These are phyloP conservation scores for Myochromella boudieri DNA, from an alignment of 768 basidiomycete genomes.

Conservation along the genomic window DNA sequence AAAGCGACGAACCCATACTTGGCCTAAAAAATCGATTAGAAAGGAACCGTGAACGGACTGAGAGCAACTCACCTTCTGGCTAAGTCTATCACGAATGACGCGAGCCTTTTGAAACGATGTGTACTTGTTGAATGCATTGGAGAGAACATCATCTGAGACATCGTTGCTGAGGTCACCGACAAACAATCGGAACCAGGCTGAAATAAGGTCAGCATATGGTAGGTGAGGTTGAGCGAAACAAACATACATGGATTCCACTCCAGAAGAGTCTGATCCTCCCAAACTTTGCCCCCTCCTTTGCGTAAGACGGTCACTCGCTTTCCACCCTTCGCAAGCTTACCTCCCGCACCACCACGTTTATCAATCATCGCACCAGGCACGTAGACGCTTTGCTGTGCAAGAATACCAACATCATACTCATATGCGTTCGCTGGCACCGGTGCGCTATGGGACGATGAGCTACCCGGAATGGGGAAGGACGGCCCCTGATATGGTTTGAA, in stretches of 20 bases:
- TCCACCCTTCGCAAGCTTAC: constrained; percentile 84
- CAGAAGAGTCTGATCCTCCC: constrained; percentile 96
- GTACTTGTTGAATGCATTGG: constrained; percentile 93
- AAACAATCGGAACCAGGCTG: constrained; percentile 97
- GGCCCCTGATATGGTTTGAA: constrained; percentile 80
- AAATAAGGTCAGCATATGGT: constrained; percentile 11
- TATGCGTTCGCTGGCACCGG: constrained; percentile 89
- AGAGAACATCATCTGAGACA: constrained; percentile 91
- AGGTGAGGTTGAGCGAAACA: not conserved
- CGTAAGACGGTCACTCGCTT: constrained; percentile 92
- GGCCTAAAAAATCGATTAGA: constrained; percentile 50
- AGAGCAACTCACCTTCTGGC: constrained; percentile 70
- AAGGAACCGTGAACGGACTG: not conserved
- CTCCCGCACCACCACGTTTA: constrained; percentile 82
- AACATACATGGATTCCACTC: constrained; percentile 96
- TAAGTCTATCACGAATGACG: constrained; percentile 91
- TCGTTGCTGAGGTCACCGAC: constrained; percentile 98
- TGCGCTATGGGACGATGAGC: constrained; percentile 67
- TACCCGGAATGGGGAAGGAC: constrained; percentile 63
- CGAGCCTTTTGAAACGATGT: constrained; percentile 92
- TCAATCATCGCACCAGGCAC: constrained; percentile 91
- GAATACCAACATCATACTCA: constrained; percentile 88
- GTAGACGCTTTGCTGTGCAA: constrained; percentile 90
- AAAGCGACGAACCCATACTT: constrained; percentile 98
- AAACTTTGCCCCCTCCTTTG: constrained; percentile 94